phyloP scores from a whole-genome alignment of 768 basidiomycete species.

The Lactifluus echinatus region DNA sequence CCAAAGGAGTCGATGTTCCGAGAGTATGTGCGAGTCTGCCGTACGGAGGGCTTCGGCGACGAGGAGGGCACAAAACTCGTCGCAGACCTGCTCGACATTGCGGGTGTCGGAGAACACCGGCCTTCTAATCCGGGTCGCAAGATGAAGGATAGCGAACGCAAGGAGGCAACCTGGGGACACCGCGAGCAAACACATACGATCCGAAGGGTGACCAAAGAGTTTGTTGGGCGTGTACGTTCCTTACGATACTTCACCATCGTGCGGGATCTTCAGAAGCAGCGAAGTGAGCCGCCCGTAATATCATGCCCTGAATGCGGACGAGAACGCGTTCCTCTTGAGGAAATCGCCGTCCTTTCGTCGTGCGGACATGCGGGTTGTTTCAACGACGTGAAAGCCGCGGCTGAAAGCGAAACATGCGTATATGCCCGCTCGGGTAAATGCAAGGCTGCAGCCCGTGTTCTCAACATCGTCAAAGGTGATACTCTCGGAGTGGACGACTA shows the following conservation, averaged over 20 bases:
- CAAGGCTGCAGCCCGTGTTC: constrained; percentile 66
- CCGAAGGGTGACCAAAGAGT: constrained; percentile 76
- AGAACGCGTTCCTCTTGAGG: constrained; percentile 47
- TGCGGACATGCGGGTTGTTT: constrained; percentile 87
- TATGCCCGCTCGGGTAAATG: constrained; percentile 62
- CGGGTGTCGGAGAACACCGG: constrained; percentile 35
- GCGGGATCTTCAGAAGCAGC: constrained; percentile 76
- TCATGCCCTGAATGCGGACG: constrained; percentile 56
- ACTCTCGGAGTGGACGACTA: constrained; percentile 76
- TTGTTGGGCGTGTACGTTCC: constrained; percentile 83
- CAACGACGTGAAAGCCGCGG: constrained; percentile 60
- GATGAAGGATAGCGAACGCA: constrained; percentile 51
- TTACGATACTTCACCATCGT: constrained; percentile 89
- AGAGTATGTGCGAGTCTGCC: constrained; percentile 63
- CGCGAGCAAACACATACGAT: constrained; percentile 85
- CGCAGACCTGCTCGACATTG: constrained; percentile 50
- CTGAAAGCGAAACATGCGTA: constrained; percentile 76
- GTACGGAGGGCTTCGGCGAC: constrained; percentile 69
- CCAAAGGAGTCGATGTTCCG: constrained; percentile 69
- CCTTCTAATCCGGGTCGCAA: constrained; percentile 19
- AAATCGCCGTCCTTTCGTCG: constrained; percentile 80
- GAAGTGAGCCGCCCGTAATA: constrained; percentile 47
- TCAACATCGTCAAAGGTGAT: constrained; percentile 77
- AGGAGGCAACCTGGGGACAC: constrained; percentile 67
- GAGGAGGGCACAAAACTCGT: constrained; percentile 62